phyloP scores from a whole-genome alignment of 306 rosid species.

The Potentilla sterilis region DNA sequence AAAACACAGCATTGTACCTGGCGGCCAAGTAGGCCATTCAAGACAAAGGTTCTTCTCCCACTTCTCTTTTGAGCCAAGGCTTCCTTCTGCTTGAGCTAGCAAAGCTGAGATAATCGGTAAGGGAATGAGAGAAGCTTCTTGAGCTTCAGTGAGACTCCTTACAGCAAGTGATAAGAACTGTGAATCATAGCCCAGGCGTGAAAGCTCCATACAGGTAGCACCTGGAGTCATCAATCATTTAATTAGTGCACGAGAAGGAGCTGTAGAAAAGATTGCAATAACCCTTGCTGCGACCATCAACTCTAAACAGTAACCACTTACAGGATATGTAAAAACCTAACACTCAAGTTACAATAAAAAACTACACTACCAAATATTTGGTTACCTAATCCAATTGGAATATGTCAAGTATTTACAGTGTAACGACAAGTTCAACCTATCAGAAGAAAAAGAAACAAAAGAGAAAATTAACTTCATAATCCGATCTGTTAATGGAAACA shows the following conservation, averaged over 20 bases:
- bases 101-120: constrained; percentile 63
- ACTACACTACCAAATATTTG: background rate
- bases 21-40: constrained; percentile 89
- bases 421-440: background rate
- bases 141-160: constrained; percentile 59
- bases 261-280: background rate
- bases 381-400: constrained; percentile 1
- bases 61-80: constrained; percentile 75
- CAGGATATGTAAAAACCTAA: background rate
- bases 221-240: constrained; percentile 47
- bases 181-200: constrained; percentile 39
- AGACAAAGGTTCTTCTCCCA: constrained; percentile 67
- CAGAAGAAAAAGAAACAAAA: background rate
- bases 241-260: constrained; percentile 12
- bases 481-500: constrained; percentile 26
- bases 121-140: constrained; percentile 45
- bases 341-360: background rate
- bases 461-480: constrained; percentile 13
- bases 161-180: constrained; percentile 51
- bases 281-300: background rate
- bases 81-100: constrained; percentile 86
- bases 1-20: constrained; percentile 58
- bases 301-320: background rate
- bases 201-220: constrained; percentile 76
- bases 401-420: background rate